Base-by-base conservation (phyloP, 2,329 filamentous ascomycete genomes). In the Colletotrichum sansevieriae region DNA sequence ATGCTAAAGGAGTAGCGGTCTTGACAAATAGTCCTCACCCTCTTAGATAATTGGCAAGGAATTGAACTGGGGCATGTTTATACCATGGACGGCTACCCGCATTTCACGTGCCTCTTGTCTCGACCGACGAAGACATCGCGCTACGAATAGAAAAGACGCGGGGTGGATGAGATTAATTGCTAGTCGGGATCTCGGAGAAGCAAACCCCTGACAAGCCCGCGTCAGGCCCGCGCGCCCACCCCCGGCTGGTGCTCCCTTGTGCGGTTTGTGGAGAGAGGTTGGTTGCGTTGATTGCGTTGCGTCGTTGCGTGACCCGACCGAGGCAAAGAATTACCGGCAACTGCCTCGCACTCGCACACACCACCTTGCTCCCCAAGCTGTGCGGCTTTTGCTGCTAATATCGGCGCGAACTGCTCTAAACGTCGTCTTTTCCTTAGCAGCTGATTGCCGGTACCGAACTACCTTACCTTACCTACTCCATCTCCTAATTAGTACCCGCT, bases 141-240 rank as follows among this genome's bases (percentile, higher is more conserved):
- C n/a, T 44, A 41, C 47, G 29, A 39, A 25, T 18, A 46, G 61
- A 22, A 39, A 69, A 55, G 63, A 69, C 66, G 62, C 63, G 66
- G 66, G 66, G 66, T 65, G 66, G 39, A 25, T 20, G 43, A 35
- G 37, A 57, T 44, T 56, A 41, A 44, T 69, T 44, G 47, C 55
- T 65, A 66, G 66, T 60, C 62, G 51, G 66, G 47, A 56, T 69
- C 62, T 69, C 61, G 66, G 66, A 49, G 66, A 68, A 59, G 61
- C 47, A 56, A 39, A 44, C 66, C 66, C 66, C 66, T 66, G 66
- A 69, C 66, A 65, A 60, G 66, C 66, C 62, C 62, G 25, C 49
- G 41, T 59, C 62, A 65, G 54, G 61, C 65, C 65, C 65, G 44
- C 61, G 61, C 65, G 41, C 65, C 46, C 54, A 41, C 55, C 55